A percentile compares a stretch with the other conserved stretches of the same genome.
These are phyloP conservation scores for Saccharomycopsis schoenii DNA, from an alignment of 805 yeast genomes.

Conservation along the genomic window DNA sequence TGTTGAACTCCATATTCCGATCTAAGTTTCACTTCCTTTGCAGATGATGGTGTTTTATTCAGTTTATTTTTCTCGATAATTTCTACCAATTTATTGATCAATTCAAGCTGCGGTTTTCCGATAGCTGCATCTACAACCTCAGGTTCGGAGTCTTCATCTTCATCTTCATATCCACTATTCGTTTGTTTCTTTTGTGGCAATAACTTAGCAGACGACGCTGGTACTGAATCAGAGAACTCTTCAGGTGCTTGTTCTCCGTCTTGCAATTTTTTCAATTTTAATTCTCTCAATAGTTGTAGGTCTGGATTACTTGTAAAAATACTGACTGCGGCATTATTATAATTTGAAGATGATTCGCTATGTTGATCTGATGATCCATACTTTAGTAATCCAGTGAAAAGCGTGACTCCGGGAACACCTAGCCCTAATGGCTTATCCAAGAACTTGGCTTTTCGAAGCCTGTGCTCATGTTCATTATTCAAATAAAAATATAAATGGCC, in stretches of 20 bases:
- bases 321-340: conserved; percentile 3
- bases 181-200: not conserved
- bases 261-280: conserved; percentile 5
- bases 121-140: conserved; percentile 31
- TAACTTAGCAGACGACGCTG: not conserved
- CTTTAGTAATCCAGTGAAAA: conserved; percentile 11
- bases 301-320: conserved; percentile 8
- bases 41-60: conserved; percentile 3
- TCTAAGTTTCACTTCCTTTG: conserved; percentile 23
- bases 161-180: not conserved
- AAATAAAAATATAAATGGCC: conserved; percentile 7
- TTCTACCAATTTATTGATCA: conserved; percentile 38
- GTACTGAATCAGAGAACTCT: not conserved
- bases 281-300: conserved; percentile 8
- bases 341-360: not conserved
- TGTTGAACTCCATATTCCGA: conserved; percentile 42
- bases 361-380: not conserved
- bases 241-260: not conserved
- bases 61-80: conserved; percentile 30
- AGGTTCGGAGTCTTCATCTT: conserved; percentile 28
- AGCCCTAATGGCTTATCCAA: conserved; percentile 2
- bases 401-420: conserved; percentile 15
- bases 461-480: conserved; percentile 12
- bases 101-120: conserved; percentile 37
- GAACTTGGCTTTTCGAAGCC: conserved; percentile 11